These are phyloP conservation scores for Phaeosphaeria sp. DNA, from an alignment of 2,329 filamentous ascomycete species.

Conservation along the genomic window DNA sequence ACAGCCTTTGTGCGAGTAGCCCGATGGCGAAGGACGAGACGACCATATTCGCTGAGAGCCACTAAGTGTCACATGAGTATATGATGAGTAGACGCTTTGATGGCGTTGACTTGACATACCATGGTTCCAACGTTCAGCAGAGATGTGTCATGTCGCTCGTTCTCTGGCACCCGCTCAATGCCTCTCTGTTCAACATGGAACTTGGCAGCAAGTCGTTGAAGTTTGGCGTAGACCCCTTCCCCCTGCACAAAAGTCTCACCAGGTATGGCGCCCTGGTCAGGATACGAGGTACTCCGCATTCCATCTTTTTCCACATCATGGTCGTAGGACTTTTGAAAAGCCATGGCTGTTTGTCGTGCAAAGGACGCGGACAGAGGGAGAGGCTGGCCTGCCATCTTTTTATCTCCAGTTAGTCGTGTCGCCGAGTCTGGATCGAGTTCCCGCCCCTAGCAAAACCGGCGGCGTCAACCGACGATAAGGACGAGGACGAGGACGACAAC, in stretches of 20 bases:
- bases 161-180: conserved; percentile 74
- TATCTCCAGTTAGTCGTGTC: not conserved
- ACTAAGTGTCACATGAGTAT: conserved; percentile 53
- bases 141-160: conserved; percentile 70
- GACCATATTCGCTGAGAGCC: conserved; percentile 80
- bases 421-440: not conserved
- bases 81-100: no score
- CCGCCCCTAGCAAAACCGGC: not conserved
- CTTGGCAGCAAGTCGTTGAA: conserved; percentile 68
- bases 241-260: conserved; percentile 67
- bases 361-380: not conserved
- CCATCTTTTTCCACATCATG: conserved; percentile 37
- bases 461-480: not conserved
- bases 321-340: conserved; percentile 3
- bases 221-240: conserved; percentile 61
- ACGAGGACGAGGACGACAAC: not conserved
- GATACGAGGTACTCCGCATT: conserved; percentile 13
- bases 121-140: conserved; percentile 73
- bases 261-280: conserved; percentile 57
- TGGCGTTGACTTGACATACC: conserved; percentile 56
- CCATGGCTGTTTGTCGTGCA: not conserved
- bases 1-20: conserved; percentile 71
- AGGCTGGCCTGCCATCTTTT: not conserved
- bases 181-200: conserved; percentile 75
- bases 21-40: conserved; percentile 79